A percentile compares a stretch with the other conserved stretches of the same genome.
phyloP scores from a whole-genome alignment of 345 rosid species.

The Arabidopsis suecica region DNA sequence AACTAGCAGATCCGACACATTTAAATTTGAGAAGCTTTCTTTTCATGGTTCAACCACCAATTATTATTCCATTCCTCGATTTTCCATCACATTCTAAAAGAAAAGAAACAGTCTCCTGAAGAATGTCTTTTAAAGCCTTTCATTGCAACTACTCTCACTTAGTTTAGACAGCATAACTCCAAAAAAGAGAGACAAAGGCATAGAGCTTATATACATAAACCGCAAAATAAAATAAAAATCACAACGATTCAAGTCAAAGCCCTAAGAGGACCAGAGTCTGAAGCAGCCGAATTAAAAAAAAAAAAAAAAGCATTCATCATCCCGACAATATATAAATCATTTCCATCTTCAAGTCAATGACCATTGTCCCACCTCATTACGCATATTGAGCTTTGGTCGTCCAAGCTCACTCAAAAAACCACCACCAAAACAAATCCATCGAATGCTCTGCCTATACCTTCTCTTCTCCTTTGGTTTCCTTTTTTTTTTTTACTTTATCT shows the following conservation, averaged over 20 bases:
- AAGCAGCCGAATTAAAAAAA: slow-evolving; percentile 9
- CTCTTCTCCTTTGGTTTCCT: neutral
- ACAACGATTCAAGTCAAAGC: slow-evolving; percentile 28
- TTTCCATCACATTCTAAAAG: neutral
- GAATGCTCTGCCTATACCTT: neutral
- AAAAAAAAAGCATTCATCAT: neutral
- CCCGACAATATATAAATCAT: slow-evolving; percentile 20
- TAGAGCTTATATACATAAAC: slow-evolving; percentile 35
- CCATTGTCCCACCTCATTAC: slow-evolving; percentile 15
- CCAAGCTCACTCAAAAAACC: slow-evolving; percentile 18
- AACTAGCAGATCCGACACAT: neutral
- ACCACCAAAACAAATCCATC: slow-evolving; percentile 29
- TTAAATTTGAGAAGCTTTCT: neutral
- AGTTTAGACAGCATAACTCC: neutral
- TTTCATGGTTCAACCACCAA: neutral
- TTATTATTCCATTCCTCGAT: neutral
- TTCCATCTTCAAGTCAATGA: slow-evolving; percentile 28
- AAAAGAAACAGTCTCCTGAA: no score
- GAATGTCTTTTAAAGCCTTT: neutral
- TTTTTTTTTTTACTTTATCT: neutral
- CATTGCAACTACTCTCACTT: neutral
- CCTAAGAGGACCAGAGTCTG: slow-evolving; percentile 22
- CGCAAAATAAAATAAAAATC: neutral
- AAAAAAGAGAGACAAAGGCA: neutral
- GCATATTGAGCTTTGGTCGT: slow-evolving; percentile 8